Evolutionary conservation across 1,284 basidiomycete genomes (phyloP).

Genomic region (Tilletia horrida): DNA sequence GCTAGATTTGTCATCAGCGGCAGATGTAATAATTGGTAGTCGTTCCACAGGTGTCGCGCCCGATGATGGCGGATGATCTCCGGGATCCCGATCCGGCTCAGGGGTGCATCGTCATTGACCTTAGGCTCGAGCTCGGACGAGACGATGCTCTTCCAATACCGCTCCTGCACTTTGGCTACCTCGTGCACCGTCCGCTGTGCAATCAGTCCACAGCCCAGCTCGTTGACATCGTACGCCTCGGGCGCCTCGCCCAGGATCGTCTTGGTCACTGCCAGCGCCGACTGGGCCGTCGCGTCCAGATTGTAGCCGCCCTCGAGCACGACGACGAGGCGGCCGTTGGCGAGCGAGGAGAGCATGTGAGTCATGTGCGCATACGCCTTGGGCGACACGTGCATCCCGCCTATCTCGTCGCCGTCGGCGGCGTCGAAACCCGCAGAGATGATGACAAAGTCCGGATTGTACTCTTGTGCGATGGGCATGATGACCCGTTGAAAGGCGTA

Average conservation of each 20-base stretch:
- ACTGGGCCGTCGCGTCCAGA: conserved; percentile 79
- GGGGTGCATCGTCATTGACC: conserved; percentile 11
- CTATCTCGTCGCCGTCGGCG: conserved; percentile 84
- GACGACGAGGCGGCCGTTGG: conserved; percentile 82
- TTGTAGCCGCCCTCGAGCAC: conserved; percentile 98
- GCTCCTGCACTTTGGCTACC: conserved; percentile 78
- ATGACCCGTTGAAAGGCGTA: conserved; percentile 92
- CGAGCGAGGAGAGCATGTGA: conserved; percentile 85
- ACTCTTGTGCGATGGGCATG: conserved; percentile 96
- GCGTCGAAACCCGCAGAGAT: conserved; percentile 98
- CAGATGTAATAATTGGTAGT: conserved; percentile 34
- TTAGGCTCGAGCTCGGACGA: conserved; percentile 56
- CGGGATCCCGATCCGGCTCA: conserved; percentile 13
- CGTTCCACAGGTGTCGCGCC: conserved; percentile 20
- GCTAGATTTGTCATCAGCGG: conserved; percentile 33
- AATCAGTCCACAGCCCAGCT: conserved; percentile 70
- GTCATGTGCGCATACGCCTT: conserved; percentile 99
- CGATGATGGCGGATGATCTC: conserved; percentile 17
- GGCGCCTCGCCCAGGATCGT: conserved; percentile 82
- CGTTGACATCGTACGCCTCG: conserved; percentile 62
- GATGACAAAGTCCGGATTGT: conserved; percentile 90
- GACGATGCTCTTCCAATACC: conserved; percentile 82
- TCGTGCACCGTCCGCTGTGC: conserved; percentile 83
- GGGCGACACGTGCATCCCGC: conserved; percentile 84
- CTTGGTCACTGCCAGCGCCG: conserved; percentile 78